Conservation (phyloP, 2,329 filamentous ascomycete genomes). For the Hirsutella minnesotensis region DNA sequence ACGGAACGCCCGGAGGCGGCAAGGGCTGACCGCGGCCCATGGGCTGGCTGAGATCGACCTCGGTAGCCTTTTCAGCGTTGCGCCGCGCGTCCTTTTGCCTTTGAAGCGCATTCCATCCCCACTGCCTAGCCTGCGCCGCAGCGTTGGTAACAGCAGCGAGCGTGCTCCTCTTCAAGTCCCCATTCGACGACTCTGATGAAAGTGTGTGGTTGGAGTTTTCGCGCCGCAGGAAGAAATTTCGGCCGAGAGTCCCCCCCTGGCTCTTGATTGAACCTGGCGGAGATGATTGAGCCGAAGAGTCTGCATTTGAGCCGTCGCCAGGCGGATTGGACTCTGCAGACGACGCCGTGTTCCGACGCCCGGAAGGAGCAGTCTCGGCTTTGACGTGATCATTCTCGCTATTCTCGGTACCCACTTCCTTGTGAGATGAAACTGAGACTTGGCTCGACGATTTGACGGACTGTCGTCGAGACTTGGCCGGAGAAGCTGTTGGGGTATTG, state of each 20-base stretch:
- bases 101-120: conserved; percentile 47
- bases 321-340: conserved; percentile 20
- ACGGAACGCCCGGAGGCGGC: conserved; percentile 67
- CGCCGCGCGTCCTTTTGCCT: conserved; percentile 32
- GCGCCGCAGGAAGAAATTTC: conserved; percentile 27
- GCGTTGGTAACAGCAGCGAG: conserved; percentile 43
- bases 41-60: conserved; percentile 46
- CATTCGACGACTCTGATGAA: conserved; percentile 22
- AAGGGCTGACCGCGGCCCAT: conserved; percentile 76
- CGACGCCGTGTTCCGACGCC: conserved; percentile 25
- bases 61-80: conserved; percentile 16
- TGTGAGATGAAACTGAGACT: conserved; percentile 39
- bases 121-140: conserved; percentile 43
- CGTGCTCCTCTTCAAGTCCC: conserved; percentile 33
- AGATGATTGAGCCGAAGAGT: conserved; percentile 18
- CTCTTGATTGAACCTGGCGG: conserved; percentile 25
- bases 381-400: conserved; percentile 17
- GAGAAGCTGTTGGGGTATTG: conserved; percentile 26
- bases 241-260: conserved; percentile 25
- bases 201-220: conserved; percentile 24
- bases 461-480: conserved; percentile 20
- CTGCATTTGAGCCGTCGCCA: conserved; percentile 11
- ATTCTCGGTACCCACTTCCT: conserved; percentile 29
- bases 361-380: conserved; percentile 10
- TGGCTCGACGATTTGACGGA: conserved; percentile 29